These are phyloP conservation scores for Oryza nivara DNA, from an alignment of 176 grass and related monocot species.

Conservation along the genomic window DNA sequence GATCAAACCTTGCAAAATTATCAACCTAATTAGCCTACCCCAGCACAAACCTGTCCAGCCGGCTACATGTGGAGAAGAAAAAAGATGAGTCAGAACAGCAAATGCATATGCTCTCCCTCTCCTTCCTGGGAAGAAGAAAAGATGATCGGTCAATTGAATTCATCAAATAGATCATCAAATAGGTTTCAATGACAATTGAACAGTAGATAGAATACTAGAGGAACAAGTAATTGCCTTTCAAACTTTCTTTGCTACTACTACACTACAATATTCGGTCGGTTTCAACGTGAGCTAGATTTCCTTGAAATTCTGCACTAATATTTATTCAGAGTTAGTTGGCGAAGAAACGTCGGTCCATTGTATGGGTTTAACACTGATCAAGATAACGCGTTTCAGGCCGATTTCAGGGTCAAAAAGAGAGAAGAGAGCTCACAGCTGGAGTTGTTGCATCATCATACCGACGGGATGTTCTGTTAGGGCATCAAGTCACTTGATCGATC, in stretches of 20 bases:
- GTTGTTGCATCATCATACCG: neutral
- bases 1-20: neutral
- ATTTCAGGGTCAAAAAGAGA: neutral
- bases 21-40: neutral
- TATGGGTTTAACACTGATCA: neutral
- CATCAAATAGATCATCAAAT: neutral
- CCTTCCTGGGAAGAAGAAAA: neutral
- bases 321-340: neutral
- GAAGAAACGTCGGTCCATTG: neutral
- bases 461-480: neutral
- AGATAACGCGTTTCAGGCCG: neutral
- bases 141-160: neutral
- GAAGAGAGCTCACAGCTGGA: neutral
- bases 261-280: neutral
- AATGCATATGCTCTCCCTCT: neutral
- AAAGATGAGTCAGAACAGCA: neutral
- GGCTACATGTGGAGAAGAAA: neutral
- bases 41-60: neutral
- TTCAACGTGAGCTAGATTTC: neutral
- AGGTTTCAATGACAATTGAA: constrained; percentile 1
- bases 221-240: neutral
- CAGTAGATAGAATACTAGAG: neutral
- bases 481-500: neutral
- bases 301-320: neutral
- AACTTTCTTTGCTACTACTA: neutral